Conservation (phyloP, 441 rosid species). For the Adansonia madagascariensis region DNA sequence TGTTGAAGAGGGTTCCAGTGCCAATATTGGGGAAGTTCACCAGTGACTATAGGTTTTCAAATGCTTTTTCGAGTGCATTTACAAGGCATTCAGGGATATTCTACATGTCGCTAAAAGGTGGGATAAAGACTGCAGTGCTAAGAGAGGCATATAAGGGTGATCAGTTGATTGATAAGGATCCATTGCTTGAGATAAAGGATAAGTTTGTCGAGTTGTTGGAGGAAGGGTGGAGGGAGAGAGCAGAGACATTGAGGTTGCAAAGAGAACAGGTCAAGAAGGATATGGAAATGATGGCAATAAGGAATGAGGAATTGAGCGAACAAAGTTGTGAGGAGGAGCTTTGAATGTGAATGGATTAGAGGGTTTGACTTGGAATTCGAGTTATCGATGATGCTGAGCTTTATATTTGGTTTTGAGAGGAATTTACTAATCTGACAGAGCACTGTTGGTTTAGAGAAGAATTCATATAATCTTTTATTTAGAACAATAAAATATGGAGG, state of each 20-base stretch:
- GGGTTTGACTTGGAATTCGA: neutral
- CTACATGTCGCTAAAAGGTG: slow-evolving; percentile 83
- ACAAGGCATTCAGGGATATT: slow-evolving; percentile 92
- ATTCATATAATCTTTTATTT: neutral
- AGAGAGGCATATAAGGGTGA: slow-evolving; percentile 73
- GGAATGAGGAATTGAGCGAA: slow-evolving; percentile 33
- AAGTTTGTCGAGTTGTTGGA: slow-evolving; percentile 59
- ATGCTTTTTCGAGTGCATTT: slow-evolving; percentile 71
- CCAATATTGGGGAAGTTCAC: slow-evolving; percentile 80
- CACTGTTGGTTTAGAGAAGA: neutral
- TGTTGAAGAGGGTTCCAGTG: slow-evolving; percentile 74
- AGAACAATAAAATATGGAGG: neutral
- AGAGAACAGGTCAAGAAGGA: slow-evolving; percentile 53
- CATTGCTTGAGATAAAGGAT: slow-evolving; percentile 67
- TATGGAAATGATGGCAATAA: slow-evolving; percentile 40
- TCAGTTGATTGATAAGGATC: slow-evolving; percentile 67
- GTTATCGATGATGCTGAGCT: neutral
- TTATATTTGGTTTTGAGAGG: neutral
- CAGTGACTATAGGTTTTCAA: slow-evolving; percentile 75
- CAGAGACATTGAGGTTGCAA: slow-evolving; percentile 42
- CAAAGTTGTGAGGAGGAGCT: slow-evolving; percentile 34
- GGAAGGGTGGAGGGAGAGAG: slow-evolving; percentile 69
- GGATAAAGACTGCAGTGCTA: slow-evolving; percentile 74
- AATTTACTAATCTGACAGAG: neutral
- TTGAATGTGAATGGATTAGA: slow-evolving; percentile 12